These are phyloP conservation scores for Pseudozyma sp. DNA, from an alignment of 1,284 basidiomycete species.

Conservation along the genomic window DNA sequence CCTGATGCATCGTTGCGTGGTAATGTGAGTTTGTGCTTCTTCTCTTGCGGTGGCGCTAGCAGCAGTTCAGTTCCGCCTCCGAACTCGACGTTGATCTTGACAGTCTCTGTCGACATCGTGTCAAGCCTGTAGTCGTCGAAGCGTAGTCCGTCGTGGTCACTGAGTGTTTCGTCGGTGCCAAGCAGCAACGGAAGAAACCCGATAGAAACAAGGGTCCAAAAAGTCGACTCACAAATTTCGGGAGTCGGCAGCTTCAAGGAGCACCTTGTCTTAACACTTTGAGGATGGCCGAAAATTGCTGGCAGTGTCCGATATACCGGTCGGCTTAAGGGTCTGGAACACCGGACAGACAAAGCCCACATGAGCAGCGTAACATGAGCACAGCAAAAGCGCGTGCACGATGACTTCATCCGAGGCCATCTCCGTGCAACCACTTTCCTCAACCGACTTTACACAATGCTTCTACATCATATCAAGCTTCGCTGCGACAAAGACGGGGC, in stretches of 20 bases:
- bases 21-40: slow-evolving; percentile 55
- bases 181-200: not conserved
- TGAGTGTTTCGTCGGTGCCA: no score
- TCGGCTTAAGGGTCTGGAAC: no score
- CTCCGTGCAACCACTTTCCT: not conserved
- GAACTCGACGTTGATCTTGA: slow-evolving; percentile 48
- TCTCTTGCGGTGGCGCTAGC: slow-evolving; percentile 61
- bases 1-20: slow-evolving; percentile 30
- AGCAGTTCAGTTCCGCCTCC: slow-evolving; percentile 67
- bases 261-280: not conserved
- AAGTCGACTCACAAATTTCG: slow-evolving; percentile 2
- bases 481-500: not conserved
- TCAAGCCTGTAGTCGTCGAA: not conserved
- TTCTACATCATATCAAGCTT: not conserved
- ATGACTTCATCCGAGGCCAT: slow-evolving; percentile 4
- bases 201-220: not conserved
- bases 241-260: not conserved
- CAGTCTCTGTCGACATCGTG: slow-evolving; percentile 25
- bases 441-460: no score
- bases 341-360: no score
- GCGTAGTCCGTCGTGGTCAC: not conserved
- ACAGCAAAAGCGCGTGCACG: not conserved
- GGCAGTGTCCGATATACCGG: not conserved
- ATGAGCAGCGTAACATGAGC: no score
- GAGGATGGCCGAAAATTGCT: not conserved